phyloP scores from a whole-genome alignment of 2,329 filamentous ascomycete species.

The Epichloe baconii region DNA sequence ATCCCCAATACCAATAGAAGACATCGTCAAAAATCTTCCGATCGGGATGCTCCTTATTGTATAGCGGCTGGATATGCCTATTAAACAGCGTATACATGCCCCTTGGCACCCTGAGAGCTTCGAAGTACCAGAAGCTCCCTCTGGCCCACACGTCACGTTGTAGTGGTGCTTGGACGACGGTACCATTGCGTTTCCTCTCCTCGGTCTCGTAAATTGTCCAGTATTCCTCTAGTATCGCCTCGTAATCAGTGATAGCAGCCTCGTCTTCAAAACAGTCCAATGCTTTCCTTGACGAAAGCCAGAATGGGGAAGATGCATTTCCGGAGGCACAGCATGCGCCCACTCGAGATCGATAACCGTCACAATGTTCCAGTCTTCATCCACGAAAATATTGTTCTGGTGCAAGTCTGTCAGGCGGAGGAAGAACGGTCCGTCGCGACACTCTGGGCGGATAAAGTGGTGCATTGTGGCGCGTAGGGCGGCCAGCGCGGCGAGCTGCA shows the following conservation, averaged over 20 bases:
- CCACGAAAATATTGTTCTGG: constrained; percentile 22
- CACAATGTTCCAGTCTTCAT: constrained; percentile 19
- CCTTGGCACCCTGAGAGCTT: no score
- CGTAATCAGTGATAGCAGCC: no score
- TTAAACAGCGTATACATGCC: no score
- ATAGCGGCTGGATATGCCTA: no score
- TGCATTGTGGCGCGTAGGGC: background rate
- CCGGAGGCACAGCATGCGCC: constrained; percentile 11
- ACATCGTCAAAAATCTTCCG: no score
- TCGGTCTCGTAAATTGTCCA: constrained; percentile 5
- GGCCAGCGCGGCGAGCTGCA: no score
- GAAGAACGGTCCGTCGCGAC: constrained; percentile 19
- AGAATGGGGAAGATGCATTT: constrained; percentile 8
- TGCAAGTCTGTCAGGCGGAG: constrained; percentile 23
- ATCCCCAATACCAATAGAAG: no score
- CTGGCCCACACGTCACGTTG: no score
- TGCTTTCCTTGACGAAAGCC: no score
- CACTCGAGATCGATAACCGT: constrained; percentile 20
- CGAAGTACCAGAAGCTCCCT: no score
- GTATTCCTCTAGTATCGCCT: constrained; percentile 5
- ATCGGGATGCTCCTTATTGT: no score
- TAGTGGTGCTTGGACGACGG: background rate
- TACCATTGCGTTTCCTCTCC: constrained; percentile 4
- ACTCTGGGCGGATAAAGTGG: constrained; percentile 10
- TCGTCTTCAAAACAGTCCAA: no score